Conservation (phyloP, 495 filamentous ascomycete genomes). For the Thozetella sp. region DNA sequence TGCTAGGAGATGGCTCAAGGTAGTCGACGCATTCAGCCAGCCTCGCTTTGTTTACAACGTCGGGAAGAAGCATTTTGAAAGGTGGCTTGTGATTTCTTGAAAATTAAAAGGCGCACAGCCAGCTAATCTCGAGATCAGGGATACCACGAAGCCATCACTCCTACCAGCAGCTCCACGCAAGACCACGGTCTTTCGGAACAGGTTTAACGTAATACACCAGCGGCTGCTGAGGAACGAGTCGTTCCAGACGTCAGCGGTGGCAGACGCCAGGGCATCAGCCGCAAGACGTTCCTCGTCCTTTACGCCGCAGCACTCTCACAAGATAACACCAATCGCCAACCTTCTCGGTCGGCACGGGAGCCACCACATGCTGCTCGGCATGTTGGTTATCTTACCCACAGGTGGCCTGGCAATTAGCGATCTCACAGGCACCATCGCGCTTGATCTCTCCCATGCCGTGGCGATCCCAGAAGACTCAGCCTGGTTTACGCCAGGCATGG, state of each 20-base stretch:
- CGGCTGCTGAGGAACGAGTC: constrained; percentile 89
- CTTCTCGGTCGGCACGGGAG: constrained; percentile 85
- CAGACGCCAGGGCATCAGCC: constrained; percentile 44
- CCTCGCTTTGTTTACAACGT: constrained; percentile 85
- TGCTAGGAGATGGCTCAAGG: constrained; percentile 75
- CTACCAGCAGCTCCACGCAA: constrained; percentile 82
- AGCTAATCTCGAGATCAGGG: constrained; percentile 34
- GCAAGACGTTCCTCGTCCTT: constrained; percentile 59
- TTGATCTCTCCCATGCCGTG: constrained; percentile 80
- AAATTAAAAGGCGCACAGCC: constrained; percentile 4
- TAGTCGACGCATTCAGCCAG: constrained; percentile 81
- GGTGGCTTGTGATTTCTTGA: constrained; percentile 30
- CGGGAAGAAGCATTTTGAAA: constrained; percentile 89
- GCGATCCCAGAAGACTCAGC: constrained; percentile 82
- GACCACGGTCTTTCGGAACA: constrained; percentile 81
- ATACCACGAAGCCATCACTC: constrained; percentile 68
- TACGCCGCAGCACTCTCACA: constrained; percentile 67
- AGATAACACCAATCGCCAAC: constrained; percentile 91
- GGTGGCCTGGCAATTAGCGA: constrained; percentile 83
- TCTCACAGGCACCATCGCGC: constrained; percentile 79
- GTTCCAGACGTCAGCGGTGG: constrained; percentile 79
- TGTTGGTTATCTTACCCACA: constrained; percentile 79
- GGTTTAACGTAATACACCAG: constrained; percentile 89
- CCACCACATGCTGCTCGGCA: constrained; percentile 83
- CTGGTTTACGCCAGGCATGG: constrained; percentile 94